phyloP scores from a whole-genome alignment of 2,329 filamentous ascomycete genomes.

The Lecanicillium sp. region DNA sequence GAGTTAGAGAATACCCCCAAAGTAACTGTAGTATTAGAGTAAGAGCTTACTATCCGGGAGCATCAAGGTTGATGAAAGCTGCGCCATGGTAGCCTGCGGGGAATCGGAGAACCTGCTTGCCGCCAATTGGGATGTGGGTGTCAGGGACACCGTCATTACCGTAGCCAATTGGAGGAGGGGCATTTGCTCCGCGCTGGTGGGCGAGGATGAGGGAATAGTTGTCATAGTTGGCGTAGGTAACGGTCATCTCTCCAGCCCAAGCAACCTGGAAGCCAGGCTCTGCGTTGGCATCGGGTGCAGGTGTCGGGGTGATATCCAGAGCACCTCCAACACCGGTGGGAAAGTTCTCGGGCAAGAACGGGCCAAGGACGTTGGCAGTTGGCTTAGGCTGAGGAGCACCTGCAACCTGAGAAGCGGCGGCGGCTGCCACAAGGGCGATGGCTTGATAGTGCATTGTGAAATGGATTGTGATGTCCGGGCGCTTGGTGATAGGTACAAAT shows the following conservation, averaged over 20 bases:
- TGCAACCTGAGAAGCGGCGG: background rate
- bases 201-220: background rate
- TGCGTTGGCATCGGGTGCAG: background rate
- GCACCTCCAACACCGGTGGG: background rate
- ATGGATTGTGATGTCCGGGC: too few species aligned
- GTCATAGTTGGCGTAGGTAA: slow-evolving; percentile 1
- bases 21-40: background rate
- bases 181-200: background rate
- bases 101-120: background rate
- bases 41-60: background rate
- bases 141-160: background rate
- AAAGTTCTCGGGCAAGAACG: background rate
- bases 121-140: background rate
- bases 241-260: slow-evolving; percentile 1
- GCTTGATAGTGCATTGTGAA: too few species aligned
- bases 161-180: background rate
- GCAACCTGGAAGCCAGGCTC: background rate
- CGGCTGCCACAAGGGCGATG: background rate
- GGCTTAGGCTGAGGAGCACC: background rate
- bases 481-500: too few species aligned
- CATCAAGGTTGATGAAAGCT: background rate
- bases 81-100: background rate
- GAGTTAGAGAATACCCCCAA: background rate
- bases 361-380: background rate
- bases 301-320: background rate